Conservation (phyloP, 768 basidiomycete species). For the Psilocybe cyanescens region DNA sequence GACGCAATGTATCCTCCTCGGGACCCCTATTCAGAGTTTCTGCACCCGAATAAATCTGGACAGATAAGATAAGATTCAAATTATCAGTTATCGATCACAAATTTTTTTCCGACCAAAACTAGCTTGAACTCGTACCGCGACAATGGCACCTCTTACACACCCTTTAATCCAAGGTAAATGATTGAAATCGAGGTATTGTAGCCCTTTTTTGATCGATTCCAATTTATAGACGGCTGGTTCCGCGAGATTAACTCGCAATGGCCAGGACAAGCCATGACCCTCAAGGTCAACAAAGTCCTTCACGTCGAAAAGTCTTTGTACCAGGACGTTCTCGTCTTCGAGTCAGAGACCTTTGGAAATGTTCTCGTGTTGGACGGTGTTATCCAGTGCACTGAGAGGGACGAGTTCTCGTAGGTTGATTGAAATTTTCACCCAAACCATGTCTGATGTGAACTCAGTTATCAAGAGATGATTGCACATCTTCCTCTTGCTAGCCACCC, state of each 20-base stretch:
- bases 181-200: not conserved
- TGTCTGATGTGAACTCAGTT: constrained; percentile 49
- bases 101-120: constrained; percentile 14
- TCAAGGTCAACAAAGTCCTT: constrained; percentile 94
- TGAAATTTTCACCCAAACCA: not conserved
- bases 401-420: constrained; percentile 90
- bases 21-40: too few relatives aligned
- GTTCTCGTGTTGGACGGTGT: constrained; percentile 94
- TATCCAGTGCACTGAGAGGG: constrained; percentile 96
- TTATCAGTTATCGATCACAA: constrained; percentile 20
- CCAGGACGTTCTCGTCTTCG: constrained; percentile 98
- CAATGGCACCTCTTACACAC: constrained; percentile 61
- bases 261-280: constrained; percentile 97
- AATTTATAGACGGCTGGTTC: constrained; percentile 84
- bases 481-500: constrained; percentile 96
- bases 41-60: too few relatives aligned
- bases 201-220: not conserved
- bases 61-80: constrained; percentile 3
- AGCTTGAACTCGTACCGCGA: constrained; percentile 15
- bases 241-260: constrained; percentile 94
- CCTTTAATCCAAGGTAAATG: constrained; percentile 55
- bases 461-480: constrained; percentile 99
- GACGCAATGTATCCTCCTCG: too few relatives aligned
- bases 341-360: constrained; percentile 96
- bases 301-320: constrained; percentile 92